Percentiles rank a stretch among this genome's conserved stretches.
These are phyloP conservation scores for Phytophthora idaei DNA, from an alignment of 352 stramenopile species.

Conservation along the genomic window DNA sequence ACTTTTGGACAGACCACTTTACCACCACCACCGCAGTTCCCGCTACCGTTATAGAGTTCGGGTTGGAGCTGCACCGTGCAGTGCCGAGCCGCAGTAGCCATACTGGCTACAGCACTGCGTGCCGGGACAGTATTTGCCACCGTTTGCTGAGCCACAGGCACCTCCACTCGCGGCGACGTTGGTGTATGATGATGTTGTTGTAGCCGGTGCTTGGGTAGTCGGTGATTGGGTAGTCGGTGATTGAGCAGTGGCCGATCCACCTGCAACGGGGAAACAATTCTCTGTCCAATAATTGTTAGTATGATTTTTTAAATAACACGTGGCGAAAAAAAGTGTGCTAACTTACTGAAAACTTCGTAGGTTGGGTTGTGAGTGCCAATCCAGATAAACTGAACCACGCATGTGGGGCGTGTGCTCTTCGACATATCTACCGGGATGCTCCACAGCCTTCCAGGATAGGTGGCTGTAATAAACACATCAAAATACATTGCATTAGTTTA, in stretches of 20 bases:
- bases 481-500: too few relatives aligned
- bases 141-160: not conserved
- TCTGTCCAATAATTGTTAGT: not conserved
- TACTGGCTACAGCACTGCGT: not conserved
- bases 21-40: not conserved
- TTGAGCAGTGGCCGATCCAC: not conserved
- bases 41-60: not conserved
- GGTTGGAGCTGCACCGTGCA: not conserved
- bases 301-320: not conserved
- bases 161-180: not conserved
- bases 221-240: not conserved
- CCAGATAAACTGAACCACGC: not conserved
- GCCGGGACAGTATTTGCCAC: not conserved
- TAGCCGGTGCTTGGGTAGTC: not conserved
- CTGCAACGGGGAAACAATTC: not conserved
- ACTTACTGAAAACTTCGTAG: not conserved
- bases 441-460: not conserved
- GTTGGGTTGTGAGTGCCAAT: not conserved
- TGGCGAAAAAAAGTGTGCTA: not conserved
- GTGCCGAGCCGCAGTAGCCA: not conserved
- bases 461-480: not conserved
- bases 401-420: not conserved
- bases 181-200: not conserved
- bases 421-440: not conserved
- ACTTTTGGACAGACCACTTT: not conserved